Evolutionary conservation across 495 filamentous ascomycete species (phyloP), one percentile per base, ranked within the genome.

Genomic region (Penicillium taxi): DNA sequence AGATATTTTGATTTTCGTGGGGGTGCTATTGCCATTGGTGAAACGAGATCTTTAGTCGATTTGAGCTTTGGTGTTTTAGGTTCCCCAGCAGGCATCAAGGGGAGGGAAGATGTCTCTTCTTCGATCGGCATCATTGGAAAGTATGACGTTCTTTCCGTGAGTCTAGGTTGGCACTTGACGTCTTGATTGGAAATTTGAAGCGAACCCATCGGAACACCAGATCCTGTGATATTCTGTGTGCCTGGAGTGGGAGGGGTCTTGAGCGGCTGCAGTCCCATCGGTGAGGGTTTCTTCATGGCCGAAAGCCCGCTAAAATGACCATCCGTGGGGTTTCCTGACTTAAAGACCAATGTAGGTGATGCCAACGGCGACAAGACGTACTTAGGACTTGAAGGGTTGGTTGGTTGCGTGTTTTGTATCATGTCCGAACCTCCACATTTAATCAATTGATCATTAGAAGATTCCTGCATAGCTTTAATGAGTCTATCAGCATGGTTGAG

Each of bases 401-500:
- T 44, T 8, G 41, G 29, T 0, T 33, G 27, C 7, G n/a, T 44
- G 9, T 19, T 18, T 17, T 20, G 29, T 23, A 13, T 34, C 34
- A 22, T 2, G 26, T 55, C 44, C 4, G 43, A 39, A 11, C 33
- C 38, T 12, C 70, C 66, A 13, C 48, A 50, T 6, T 18, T 24
- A 15, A 52, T 52, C 11, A 60, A 59, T 15, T 58, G 59, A 6
- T 70, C 41, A 9, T 70, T 28, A 2, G 74, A 45, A 3, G 83
- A 70, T 31, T 77, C 78, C 42, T 81, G 75, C 12, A 89, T 84
- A 2, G 81, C 83, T 38, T 80, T 80, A 31, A 87, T 87, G 3
- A 88, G 64, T 16, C 82, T 56, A 45, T 89, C 82, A 1, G 81
- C 80, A 23, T 86, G 82, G 44, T 81, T n/a, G n/a, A n/a, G n/a